Evolutionary conservation across 352 stramenopile genomes (phyloP).

Genomic region (Phytophthora europaea): DNA sequence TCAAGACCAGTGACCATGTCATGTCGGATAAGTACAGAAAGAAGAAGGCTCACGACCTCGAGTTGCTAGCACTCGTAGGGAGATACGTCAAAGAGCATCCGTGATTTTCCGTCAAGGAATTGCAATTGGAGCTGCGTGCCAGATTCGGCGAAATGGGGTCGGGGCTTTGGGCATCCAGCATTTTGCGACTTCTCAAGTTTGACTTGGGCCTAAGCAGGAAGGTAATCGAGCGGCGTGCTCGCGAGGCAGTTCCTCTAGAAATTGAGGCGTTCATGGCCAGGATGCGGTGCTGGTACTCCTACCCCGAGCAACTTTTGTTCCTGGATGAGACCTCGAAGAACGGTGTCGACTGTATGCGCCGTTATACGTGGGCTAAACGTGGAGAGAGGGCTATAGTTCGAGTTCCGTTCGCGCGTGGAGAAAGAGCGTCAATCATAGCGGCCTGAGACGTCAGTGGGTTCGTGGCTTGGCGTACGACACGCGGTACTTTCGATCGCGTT

Average conservation of each 20-base stretch:
- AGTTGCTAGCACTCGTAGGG: no score
- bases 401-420: not conserved
- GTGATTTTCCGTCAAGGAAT: not conserved
- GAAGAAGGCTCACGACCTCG: no score
- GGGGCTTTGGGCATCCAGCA: no score
- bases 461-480: conserved; percentile 8
- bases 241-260: not conserved
- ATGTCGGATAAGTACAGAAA: no score
- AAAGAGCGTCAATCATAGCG: not conserved
- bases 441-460: conserved; percentile 19
- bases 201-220: not conserved
- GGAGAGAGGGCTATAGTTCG: not conserved
- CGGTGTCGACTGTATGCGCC: not conserved
- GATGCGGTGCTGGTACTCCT: not conserved
- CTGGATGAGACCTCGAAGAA: not conserved
- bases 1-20: no score
- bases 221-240: not conserved
- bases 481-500: conserved; percentile 12
- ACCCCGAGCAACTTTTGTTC: not conserved
- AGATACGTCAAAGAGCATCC: not conserved
- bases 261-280: not conserved
- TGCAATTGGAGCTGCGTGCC: not conserved
- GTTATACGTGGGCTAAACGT: not conserved
- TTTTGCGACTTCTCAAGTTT: not conserved
- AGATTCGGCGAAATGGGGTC: no score